These are phyloP conservation scores for Kondoa subrosea DNA, from an alignment of 768 basidiomycete species.

Conservation along the genomic window DNA sequence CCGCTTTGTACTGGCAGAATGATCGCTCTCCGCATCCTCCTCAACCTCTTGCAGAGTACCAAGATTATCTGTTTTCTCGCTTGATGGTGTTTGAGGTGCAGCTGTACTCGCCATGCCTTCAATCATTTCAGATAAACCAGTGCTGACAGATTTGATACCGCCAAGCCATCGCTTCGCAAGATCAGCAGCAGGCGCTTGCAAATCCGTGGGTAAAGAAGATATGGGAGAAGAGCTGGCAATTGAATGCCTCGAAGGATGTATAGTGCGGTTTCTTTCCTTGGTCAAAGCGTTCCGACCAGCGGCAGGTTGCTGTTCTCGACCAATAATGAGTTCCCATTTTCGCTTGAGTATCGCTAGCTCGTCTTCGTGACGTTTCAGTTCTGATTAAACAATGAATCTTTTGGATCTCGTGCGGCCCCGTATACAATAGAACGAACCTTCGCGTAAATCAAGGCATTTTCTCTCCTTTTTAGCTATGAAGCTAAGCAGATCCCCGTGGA, in stretches of 20 bases:
- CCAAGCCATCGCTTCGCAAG: constrained; percentile 3
- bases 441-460: constrained; percentile 26
- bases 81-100: not conserved
- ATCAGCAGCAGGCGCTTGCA: not conserved
- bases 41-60: constrained; percentile 1
- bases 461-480: constrained; percentile 29
- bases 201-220: not conserved
- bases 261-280: not conserved
- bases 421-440: constrained; percentile 21
- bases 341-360: constrained; percentile 23
- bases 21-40: not conserved
- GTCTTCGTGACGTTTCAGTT: constrained; percentile 25
- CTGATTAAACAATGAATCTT: constrained; percentile 7
- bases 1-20: not conserved
- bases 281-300: too few species aligned
- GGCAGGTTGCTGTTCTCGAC: constrained; percentile 4
- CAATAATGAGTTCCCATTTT: constrained; percentile 26
- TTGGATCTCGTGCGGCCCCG: not conserved
- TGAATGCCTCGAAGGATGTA: not conserved
- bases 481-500: constrained; percentile 23
- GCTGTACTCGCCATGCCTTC: not conserved
- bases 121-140: not conserved
- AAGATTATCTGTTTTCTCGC: not conserved
- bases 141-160: not conserved
- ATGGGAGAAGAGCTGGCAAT: not conserved